Percentiles rank a stretch among this genome's conserved stretches.
Evolutionary conservation across 352 stramenopile species (phyloP).

Genomic region (Pythium scleroteichum): DNA sequence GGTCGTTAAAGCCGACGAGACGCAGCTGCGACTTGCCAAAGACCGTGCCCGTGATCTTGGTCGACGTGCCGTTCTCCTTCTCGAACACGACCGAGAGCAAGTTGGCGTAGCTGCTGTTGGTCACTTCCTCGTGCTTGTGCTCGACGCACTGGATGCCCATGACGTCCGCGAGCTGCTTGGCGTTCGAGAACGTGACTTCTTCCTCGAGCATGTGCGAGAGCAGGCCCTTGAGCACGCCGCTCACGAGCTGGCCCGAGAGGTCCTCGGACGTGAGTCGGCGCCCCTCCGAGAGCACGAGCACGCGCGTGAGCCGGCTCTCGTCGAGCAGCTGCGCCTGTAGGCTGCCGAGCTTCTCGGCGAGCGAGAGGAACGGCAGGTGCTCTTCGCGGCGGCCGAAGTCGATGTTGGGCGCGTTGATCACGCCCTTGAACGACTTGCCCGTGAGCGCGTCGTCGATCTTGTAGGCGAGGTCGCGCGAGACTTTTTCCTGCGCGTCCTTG

Average conservation of each 20-base stretch:
- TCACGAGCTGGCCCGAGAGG: constrained; percentile 83
- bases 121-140: constrained; percentile 86
- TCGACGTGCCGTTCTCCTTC: constrained; percentile 79
- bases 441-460: constrained; percentile 93
- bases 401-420: constrained; percentile 95
- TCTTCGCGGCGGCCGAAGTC: constrained; percentile 81
- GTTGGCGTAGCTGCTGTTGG: constrained; percentile 82
- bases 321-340: constrained; percentile 88
- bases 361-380: constrained; percentile 83
- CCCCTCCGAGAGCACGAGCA: constrained; percentile 80
- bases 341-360: constrained; percentile 91
- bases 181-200: constrained; percentile 91
- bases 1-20: constrained; percentile 87
- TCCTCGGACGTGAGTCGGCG: constrained; percentile 80
- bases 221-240: constrained; percentile 89
- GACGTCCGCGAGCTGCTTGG: constrained; percentile 79
- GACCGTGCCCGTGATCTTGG: constrained; percentile 89
- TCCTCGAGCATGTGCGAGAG: constrained; percentile 90
- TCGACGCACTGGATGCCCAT: constrained; percentile 91
- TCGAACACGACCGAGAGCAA: constrained; percentile 92
- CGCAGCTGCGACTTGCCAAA: constrained; percentile 88
- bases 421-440: constrained; percentile 91
- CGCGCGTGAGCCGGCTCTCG: constrained; percentile 59
- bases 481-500: constrained; percentile 92
- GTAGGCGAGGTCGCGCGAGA: constrained; percentile 88